phyloP scores from a whole-genome alignment of 148 eudicot species.

The Hydrangea macrophylla region DNA sequence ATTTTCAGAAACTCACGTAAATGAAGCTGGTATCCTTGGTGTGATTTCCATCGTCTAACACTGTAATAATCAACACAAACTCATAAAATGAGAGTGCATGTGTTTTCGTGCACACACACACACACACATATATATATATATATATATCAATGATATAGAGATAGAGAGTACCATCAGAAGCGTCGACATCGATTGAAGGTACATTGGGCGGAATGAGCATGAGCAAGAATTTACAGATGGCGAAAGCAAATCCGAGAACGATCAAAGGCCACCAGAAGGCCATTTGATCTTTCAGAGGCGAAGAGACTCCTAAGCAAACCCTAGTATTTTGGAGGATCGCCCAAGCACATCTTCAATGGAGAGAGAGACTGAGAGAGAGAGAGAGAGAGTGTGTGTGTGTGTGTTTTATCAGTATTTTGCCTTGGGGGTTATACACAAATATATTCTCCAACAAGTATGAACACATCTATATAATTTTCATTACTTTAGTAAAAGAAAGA shows the following conservation, averaged over 20 bases:
- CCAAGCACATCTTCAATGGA: constrained; percentile 4
- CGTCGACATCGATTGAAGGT: constrained; percentile 90
- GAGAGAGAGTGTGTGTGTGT: too few species aligned
- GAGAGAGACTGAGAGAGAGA: too few species aligned
- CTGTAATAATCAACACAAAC: constrained; percentile 35
- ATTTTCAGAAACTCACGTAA: constrained; percentile 55
- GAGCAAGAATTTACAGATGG: constrained; percentile 65
- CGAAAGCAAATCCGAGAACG: constrained; percentile 70
- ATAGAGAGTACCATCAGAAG: constrained; percentile 63
- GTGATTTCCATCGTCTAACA: constrained; percentile 84
- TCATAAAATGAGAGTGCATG: background rate
- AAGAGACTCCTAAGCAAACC: constrained; percentile 14
- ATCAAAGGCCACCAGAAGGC: constrained; percentile 82
- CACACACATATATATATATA: background rate
- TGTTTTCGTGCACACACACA: too few species aligned
- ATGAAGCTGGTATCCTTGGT: constrained; percentile 87
- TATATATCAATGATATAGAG: constrained; percentile 16
- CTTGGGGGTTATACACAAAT: too few species aligned
- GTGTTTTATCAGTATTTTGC: too few species aligned
- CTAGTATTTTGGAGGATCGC: background rate
- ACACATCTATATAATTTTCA: too few species aligned
- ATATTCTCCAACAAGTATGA: too few species aligned
- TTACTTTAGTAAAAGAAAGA: too few species aligned
- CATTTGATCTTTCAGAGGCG: constrained; percentile 42
- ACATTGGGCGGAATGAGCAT: constrained; percentile 93